Evolutionary conservation across 139 green algal genomes (phyloP).

Genomic region (Monoraphidium neglectum): DNA sequence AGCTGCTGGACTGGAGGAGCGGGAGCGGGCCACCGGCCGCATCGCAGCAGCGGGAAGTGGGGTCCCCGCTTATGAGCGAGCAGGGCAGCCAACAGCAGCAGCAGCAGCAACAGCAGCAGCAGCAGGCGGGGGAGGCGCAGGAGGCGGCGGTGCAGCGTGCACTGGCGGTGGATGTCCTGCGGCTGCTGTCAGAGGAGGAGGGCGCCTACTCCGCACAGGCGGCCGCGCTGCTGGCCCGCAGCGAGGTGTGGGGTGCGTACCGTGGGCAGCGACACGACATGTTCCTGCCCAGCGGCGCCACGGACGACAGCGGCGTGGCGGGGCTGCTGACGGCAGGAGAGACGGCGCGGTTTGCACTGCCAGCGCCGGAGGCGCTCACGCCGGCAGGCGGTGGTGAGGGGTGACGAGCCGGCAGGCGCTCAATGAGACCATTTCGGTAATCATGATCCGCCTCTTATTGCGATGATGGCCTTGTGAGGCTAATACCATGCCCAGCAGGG

Average conservation of each 20-base stretch:
- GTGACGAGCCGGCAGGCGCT: too few species aligned
- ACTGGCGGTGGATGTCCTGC: slow-evolving; percentile 82
- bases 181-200: slow-evolving; percentile 56
- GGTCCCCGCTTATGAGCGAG: neutral
- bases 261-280: slow-evolving; percentile 80
- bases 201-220: slow-evolving; percentile 52
- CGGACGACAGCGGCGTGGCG: slow-evolving; percentile 57
- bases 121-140: slow-evolving; percentile 18
- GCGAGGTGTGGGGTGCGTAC: slow-evolving; percentile 81
- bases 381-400: too few species aligned
- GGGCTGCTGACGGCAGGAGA: slow-evolving; percentile 65
- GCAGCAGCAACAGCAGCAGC: slow-evolving; percentile 12
- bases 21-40: neutral
- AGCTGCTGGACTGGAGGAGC: slow-evolving; percentile 72
- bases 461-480: too few species aligned
- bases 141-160: slow-evolving; percentile 71
- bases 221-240: slow-evolving; percentile 51
- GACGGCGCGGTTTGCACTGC: slow-evolving; percentile 67
- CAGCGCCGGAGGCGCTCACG: slow-evolving; percentile 43
- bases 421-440: too few species aligned
- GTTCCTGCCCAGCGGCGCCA: slow-evolving; percentile 76
- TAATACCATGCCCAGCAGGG: too few species aligned
- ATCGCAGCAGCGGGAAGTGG: slow-evolving; percentile 17
- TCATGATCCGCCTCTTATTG: too few species aligned
- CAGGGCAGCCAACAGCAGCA: neutral